Base-by-base conservation (phyloP, 257 asterid species). In the Linaria vulgaris region DNA sequence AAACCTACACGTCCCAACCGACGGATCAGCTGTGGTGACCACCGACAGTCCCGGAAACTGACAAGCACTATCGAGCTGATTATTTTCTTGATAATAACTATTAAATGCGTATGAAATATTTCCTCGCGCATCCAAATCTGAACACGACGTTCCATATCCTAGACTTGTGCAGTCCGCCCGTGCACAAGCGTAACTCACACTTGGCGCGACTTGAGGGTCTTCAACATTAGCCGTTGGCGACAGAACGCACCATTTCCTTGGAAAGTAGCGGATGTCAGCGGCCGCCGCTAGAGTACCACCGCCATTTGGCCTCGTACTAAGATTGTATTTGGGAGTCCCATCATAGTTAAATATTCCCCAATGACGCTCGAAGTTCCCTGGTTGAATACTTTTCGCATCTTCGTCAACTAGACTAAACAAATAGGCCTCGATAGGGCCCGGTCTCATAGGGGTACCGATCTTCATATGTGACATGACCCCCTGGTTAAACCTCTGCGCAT, bases 361-460 rank as follows among this genome's bases (percentile, higher is more conserved):
- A 13, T 86, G 95, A 15, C 91, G 83, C 58, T 86, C 95, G 12
- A 86, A 86, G 66, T 83, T 79, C 0, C 95, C 95, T 0, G 95
- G 95, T 31, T 77, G 91, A 41, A 86, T 76, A 68, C 95, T 86
- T 71, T 86, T 86, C 12, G 83, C 82, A 3, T 86, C 95, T 75
- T 86, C 95, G 6, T 86, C 91, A 1, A 86, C 59, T 22, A 86
- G 85, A 59, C 95, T 81, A 45, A 86, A 86, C 70, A 86, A 56
- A 38, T 86, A 86, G 61, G 83, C 88, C 13, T 86, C 95, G 12
- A 86, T 23, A 0, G 79, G 81, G 60, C 88, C 95, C 1, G 80
- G 85, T 9, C 88, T 72, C 90, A 86, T 73, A 0, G 95, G 95
- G 3, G 95, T 86, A 25, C 95, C 95, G 58, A 15, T 55, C 8